A percentile compares a stretch with the other conserved stretches of the same genome.
phyloP scores from a whole-genome alignment of 805 yeast species.

The Candida fluviatilis region DNA sequence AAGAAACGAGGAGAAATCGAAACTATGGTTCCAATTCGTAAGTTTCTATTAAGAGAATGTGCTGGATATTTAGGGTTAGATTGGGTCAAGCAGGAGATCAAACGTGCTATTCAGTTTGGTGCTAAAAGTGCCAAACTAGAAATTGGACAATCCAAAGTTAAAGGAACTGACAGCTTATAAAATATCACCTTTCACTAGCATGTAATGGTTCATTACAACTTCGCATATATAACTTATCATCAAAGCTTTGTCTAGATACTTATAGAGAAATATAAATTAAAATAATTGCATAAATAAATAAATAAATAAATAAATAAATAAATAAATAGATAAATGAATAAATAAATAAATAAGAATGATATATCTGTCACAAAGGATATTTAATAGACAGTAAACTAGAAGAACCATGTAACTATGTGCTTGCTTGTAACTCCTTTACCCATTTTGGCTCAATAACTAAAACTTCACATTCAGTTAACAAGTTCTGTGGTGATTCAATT shows the following conservation, averaged over 20 bases:
- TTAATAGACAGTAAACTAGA: too few relatives aligned
- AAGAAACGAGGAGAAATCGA: constrained; percentile 22
- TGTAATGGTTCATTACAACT: too few relatives aligned
- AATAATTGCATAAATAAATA: background rate
- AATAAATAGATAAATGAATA: constrained; percentile 2
- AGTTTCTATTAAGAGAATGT: constrained; percentile 56
- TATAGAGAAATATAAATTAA: background rate
- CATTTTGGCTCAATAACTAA: constrained; percentile 40
- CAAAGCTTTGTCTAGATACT: too few relatives aligned
- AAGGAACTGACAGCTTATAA: constrained; percentile 60
- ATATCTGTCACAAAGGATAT: background rate
- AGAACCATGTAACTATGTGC: too few relatives aligned
- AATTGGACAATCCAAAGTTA: constrained; percentile 66
- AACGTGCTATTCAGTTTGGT: constrained; percentile 96
- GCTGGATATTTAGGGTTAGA: constrained; percentile 51
- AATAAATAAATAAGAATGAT: constrained; percentile 3
- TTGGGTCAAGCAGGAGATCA: constrained; percentile 68
- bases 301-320: constrained; percentile 5
- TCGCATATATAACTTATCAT: too few relatives aligned
- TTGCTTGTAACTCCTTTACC: constrained; percentile 25
- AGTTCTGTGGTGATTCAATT: constrained; percentile 19
- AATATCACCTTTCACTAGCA: too few relatives aligned
- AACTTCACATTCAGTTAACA: constrained; percentile 35
- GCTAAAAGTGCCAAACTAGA: constrained; percentile 93
- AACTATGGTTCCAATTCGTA: constrained; percentile 30